These are phyloP conservation scores for Tricharina praecox DNA, from an alignment of 495 filamentous ascomycete species.

Conservation along the genomic window DNA sequence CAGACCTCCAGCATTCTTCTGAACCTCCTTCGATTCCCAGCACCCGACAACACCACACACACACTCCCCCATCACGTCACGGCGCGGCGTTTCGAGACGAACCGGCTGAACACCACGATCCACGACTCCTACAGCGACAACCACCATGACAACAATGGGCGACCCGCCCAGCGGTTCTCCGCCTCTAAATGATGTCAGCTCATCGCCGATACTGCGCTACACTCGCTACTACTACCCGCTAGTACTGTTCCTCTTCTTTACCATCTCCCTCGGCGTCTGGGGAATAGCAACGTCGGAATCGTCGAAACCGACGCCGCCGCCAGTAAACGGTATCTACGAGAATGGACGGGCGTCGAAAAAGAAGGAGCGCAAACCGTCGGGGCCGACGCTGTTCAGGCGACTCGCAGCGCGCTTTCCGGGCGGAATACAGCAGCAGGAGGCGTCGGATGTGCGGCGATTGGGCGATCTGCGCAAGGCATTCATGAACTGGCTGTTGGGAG, in stretches of 20 bases:
- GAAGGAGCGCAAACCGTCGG: slow-evolving; percentile 6
- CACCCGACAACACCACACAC: too few relatives aligned
- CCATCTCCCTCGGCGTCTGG: slow-evolving; percentile 44
- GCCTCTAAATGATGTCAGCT: neutral
- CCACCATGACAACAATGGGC: slow-evolving; percentile 2
- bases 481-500: slow-evolving; percentile 58
- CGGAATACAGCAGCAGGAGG: slow-evolving; percentile 17
- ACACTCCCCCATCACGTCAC: too few relatives aligned
- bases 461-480: slow-evolving; percentile 42
- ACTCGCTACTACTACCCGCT: slow-evolving; percentile 48
- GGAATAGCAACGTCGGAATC: slow-evolving; percentile 39
- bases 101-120: too few relatives aligned
- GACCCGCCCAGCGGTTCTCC: neutral
- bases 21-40: too few relatives aligned
- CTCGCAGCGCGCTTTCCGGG: slow-evolving; percentile 22
- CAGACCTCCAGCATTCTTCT: too few relatives aligned
- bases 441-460: slow-evolving; percentile 33
- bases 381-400: slow-evolving; percentile 3
- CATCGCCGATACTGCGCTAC: slow-evolving; percentile 8
- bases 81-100: too few relatives aligned
- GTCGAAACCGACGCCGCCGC: slow-evolving; percentile 28
- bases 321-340: slow-evolving; percentile 35
- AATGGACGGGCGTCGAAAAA: slow-evolving; percentile 31
- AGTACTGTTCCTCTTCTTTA: slow-evolving; percentile 49
- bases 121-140: too few relatives aligned